phyloP scores from a whole-genome alignment of 2,329 filamentous ascomycete genomes.

The Aspergillus flavus region DNA sequence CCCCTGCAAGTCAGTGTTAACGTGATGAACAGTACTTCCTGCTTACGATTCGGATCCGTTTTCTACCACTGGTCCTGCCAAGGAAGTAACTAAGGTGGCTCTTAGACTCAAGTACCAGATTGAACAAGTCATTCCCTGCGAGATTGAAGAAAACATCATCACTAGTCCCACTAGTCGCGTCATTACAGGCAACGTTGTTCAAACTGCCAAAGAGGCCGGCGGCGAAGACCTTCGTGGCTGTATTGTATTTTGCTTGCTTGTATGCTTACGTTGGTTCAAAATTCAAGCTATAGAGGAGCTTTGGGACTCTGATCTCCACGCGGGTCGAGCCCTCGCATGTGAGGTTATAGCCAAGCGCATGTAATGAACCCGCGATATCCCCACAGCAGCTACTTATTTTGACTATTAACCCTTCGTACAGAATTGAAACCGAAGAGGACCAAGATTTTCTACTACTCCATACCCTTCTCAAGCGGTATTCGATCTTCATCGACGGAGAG shows the following conservation, averaged over 20 bases:
- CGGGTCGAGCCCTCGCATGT: constrained; percentile 77
- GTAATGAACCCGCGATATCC: constrained; percentile 30
- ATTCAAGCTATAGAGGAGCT: constrained; percentile 78
- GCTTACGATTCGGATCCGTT: constrained; percentile 40
- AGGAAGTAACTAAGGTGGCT: constrained; percentile 85
- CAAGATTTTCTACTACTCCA: constrained; percentile 75
- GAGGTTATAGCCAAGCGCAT: constrained; percentile 86
- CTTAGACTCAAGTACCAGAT: constrained; percentile 88
- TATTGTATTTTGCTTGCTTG: constrained; percentile 80
- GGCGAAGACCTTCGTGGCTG: constrained; percentile 73
- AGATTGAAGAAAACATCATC: constrained; percentile 75
- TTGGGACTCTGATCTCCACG: constrained; percentile 87
- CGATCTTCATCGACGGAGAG: constrained; percentile 71
- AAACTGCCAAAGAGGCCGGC: constrained; percentile 80
- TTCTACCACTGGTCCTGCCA: constrained; percentile 69
- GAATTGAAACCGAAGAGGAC: constrained; percentile 85
- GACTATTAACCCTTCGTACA: constrained; percentile 32
- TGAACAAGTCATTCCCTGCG: constrained; percentile 86
- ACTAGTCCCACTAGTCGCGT: constrained; percentile 81
- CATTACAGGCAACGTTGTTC: constrained; percentile 77
- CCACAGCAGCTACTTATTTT: neutral
- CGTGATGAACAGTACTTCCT: constrained; percentile 43
- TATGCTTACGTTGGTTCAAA: constrained; percentile 75
- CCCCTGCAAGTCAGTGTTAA: constrained; percentile 15
- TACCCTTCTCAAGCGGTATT: constrained; percentile 85